Percentiles rank a stretch among this genome's conserved stretches.
phyloP scores from a whole-genome alignment of 164 flowering plant species.

The Piper longum region DNA sequence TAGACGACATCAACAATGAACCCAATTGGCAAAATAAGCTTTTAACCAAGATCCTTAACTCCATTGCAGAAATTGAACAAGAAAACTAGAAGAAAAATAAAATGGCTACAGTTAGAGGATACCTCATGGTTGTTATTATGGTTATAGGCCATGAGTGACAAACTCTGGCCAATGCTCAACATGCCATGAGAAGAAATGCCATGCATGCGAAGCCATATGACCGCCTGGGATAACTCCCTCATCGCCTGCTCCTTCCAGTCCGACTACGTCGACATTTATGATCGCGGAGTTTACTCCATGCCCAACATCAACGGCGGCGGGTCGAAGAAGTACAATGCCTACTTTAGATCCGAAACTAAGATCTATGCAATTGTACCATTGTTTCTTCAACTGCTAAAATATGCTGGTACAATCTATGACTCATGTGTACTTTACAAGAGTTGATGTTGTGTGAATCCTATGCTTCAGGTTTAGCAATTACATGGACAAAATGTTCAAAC shows the following conservation, averaged over 20 bases:
- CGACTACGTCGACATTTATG: constrained; percentile 31
- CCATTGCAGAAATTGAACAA: neutral
- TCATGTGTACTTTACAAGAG: neutral
- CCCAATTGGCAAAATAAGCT: neutral
- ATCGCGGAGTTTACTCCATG: constrained; percentile 46
- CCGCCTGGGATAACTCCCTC: constrained; percentile 38
- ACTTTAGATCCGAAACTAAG: too few species aligned
- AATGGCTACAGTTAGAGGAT: neutral
- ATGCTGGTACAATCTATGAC: too few species aligned
- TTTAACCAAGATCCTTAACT: too few species aligned
- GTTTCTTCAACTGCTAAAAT: too few species aligned
- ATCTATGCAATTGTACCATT: too few species aligned
- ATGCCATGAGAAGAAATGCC: constrained; percentile 29
- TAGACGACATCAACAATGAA: neutral
- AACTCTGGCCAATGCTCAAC: constrained; percentile 38
- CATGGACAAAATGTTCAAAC: constrained; percentile 55
- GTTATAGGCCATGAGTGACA: constrained; percentile 10
- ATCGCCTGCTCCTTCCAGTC: constrained; percentile 50
- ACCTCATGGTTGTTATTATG: neutral
- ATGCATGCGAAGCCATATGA: constrained; percentile 56
- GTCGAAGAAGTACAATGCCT: constrained; percentile 23
- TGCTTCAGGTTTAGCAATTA: constrained; percentile 46
- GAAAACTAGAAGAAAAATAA: neutral
- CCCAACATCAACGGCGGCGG: constrained; percentile 35
- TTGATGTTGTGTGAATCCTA: neutral